A percentile compares a stretch with the other conserved stretches of the same genome.
Evolutionary conservation across 2,329 filamentous ascomycete genomes (phyloP).

Genomic region (Ophiostoma fasciatum): DNA sequence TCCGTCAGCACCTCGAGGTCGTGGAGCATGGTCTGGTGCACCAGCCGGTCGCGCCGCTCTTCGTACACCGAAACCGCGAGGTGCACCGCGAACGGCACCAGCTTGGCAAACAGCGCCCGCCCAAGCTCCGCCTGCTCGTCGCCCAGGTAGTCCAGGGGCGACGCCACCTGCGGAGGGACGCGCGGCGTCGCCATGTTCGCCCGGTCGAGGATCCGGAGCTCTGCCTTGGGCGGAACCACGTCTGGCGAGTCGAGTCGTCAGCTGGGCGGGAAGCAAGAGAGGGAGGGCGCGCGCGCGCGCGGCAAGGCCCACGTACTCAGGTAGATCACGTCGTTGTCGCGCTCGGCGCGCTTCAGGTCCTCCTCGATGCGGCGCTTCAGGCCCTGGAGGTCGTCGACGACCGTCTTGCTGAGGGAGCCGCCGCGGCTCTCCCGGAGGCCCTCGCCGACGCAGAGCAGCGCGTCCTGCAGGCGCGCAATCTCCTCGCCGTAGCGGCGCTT

Average conservation of each 20-base stretch:
- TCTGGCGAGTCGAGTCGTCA: conserved; percentile 29
- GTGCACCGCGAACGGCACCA: conserved; percentile 93
- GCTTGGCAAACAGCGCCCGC: conserved; percentile 69
- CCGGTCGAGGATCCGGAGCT: conserved; percentile 71
- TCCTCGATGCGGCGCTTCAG: conserved; percentile 73
- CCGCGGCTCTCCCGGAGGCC: conserved; percentile 67
- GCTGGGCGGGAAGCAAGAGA: too few species aligned
- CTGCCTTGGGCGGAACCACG: conserved; percentile 73
- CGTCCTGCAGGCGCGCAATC: conserved; percentile 72
- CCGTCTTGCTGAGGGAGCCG: conserved; percentile 63
- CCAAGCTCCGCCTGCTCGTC: conserved; percentile 63
- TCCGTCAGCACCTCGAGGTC: conserved; percentile 72
- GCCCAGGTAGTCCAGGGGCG: conserved; percentile 66
- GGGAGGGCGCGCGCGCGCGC: too few species aligned
- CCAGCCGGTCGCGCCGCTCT: conserved; percentile 74
- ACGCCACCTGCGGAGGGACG: conserved; percentile 66
- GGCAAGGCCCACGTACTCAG: conserved; percentile 54
- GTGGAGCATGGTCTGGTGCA: conserved; percentile 76
- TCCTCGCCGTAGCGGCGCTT: conserved; percentile 94
- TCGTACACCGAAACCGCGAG: conserved; percentile 92
- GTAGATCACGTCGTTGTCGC: conserved; percentile 94
- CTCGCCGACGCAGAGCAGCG: conserved; percentile 67
- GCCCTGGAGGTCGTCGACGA: conserved; percentile 67
- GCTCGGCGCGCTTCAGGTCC: conserved; percentile 82
- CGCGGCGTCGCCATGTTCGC: conserved; percentile 76